Base-by-base conservation (phyloP, 2,329 filamentous ascomycete species). In the Pestalotiopsis sp. region DNA sequence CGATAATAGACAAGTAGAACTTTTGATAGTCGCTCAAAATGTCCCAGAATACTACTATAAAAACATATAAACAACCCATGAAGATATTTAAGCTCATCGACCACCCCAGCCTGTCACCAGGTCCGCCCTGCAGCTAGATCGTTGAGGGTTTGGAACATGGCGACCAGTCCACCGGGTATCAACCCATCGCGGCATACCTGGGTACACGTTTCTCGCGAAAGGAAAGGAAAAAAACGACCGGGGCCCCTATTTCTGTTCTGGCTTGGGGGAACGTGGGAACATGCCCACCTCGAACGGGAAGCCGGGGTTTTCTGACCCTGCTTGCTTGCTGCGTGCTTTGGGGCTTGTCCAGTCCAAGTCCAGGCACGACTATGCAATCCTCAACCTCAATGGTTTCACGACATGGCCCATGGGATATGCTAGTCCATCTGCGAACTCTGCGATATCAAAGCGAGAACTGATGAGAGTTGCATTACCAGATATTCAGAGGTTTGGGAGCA, bases 81-180 rank as follows among this genome's bases (percentile, higher is more conserved):
- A 25, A 66, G 41, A 36, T 57, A 57, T 66, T 66, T 66, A 57
- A 57, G 45, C 64, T 49, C 31, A 36, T 36, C 27, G 17, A 65
- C 14, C 62, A 36, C 64, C 64, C 64, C 41, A 57, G 38, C 49
- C 39, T 45, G 41, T 49, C 62, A 57, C 64, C 58, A 45, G 64
- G 64, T 31, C 25, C 20, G 49, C 64, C 49, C 49, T 66, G 41
- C 27, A 27, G 64, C 64, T 31, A 58, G 45, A 66, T 57, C 64
- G 62, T 23, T 25, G 45, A 64, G n/a, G 39, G 14, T 56, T n/a
- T 49, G 25, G 45, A 52, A 56, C 36, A 17, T 49, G 62, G 20
- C 36, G 59, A 62, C 59, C 59, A 62, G 59, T 39, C 31, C 31
- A n/a, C 17, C 59, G 59, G 59, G 31, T 36, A 36, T 36, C 31